phyloP scores from a whole-genome alignment of 805 yeast species.

The Alloascoidea hylecoeti region DNA sequence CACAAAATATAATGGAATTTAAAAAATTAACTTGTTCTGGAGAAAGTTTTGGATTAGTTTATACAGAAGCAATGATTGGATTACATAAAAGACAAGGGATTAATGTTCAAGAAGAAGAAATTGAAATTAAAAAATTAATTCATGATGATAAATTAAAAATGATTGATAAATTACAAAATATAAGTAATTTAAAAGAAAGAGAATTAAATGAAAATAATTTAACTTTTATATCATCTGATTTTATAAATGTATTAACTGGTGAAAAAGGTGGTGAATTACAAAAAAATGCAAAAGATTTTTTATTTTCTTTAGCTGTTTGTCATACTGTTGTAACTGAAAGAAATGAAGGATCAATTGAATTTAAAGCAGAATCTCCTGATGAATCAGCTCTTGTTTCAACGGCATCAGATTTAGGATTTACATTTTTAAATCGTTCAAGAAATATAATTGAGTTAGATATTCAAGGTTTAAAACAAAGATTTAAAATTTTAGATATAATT shows the following conservation, averaged over 20 bases:
- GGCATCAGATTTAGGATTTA: conserved; percentile 66
- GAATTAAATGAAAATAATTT: conserved; percentile 37
- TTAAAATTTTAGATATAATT: conserved; percentile 52
- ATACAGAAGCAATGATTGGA: conserved; percentile 75
- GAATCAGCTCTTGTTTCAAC: conserved; percentile 79
- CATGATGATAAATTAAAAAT: conserved; percentile 43
- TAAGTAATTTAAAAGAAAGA: conserved; percentile 23
- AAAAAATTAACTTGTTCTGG: conserved; percentile 72
- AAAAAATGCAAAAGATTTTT: conserved; percentile 49
- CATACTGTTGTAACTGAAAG: conserved; percentile 66
- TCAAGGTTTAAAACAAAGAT: conserved; percentile 56
- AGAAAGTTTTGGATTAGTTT: conserved; percentile 59
- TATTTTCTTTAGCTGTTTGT: conserved; percentile 64
- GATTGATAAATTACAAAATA: conserved; percentile 24
- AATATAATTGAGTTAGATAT: conserved; percentile 52
- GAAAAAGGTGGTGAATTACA: conserved; percentile 29
- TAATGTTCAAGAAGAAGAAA: conserved; percentile 51
- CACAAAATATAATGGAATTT: conserved; percentile 79
- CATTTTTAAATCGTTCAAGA: conserved; percentile 52
- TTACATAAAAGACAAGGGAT: conserved; percentile 66
- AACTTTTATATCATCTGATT: conserved; percentile 56
- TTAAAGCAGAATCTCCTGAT: conserved; percentile 78
- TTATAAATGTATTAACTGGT: conserved; percentile 41
- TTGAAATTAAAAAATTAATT: conserved; percentile 36
- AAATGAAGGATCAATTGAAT: conserved; percentile 36